A percentile compares a stretch with the other conserved stretches of the same genome.
Conservation (phyloP, 2,329 filamentous ascomycete species). For the Trichoderma semiorbis region DNA sequence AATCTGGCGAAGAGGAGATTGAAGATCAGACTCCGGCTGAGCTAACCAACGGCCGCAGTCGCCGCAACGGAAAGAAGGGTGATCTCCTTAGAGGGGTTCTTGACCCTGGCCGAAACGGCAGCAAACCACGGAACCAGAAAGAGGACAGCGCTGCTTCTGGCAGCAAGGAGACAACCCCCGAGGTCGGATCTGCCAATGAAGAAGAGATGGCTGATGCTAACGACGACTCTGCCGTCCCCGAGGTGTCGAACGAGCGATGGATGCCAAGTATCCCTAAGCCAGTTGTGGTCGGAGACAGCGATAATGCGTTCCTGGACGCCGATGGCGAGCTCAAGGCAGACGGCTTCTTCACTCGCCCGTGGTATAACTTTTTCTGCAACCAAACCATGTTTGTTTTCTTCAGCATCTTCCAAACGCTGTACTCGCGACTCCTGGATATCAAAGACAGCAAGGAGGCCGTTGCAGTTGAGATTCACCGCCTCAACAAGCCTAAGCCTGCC, state of each 20-base stretch:
- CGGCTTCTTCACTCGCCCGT: constrained; percentile 73
- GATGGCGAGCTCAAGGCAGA: constrained; percentile 69
- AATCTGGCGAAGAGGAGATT: constrained; percentile 72
- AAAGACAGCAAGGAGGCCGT: constrained; percentile 77
- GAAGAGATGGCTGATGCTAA: constrained; percentile 66
- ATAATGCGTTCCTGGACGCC: constrained; percentile 54
- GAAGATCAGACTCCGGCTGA: constrained; percentile 71
- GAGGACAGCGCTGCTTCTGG: constrained; percentile 70
- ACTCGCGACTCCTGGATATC: constrained; percentile 76
- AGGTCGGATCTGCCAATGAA: constrained; percentile 71
- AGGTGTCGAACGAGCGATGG: constrained; percentile 63
- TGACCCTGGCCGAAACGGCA: constrained; percentile 70
- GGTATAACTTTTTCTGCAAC: constrained; percentile 90
- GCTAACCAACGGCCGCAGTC: constrained; percentile 63
- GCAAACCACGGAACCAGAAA: constrained; percentile 67
- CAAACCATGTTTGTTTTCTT: constrained; percentile 92
- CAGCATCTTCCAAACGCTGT: constrained; percentile 87
- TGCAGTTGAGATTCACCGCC: constrained; percentile 67
- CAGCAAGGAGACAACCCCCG: constrained; percentile 87
- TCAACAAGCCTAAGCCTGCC: constrained; percentile 74
- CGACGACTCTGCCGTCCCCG: constrained; percentile 56
- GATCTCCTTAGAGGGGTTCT: constrained; percentile 83
- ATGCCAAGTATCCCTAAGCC: constrained; percentile 59
- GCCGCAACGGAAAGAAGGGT: constrained; percentile 72
- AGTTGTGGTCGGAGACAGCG: constrained; percentile 50